phyloP scores from a whole-genome alignment of 306 rosid genomes.

The Pyrus betulifolia region DNA sequence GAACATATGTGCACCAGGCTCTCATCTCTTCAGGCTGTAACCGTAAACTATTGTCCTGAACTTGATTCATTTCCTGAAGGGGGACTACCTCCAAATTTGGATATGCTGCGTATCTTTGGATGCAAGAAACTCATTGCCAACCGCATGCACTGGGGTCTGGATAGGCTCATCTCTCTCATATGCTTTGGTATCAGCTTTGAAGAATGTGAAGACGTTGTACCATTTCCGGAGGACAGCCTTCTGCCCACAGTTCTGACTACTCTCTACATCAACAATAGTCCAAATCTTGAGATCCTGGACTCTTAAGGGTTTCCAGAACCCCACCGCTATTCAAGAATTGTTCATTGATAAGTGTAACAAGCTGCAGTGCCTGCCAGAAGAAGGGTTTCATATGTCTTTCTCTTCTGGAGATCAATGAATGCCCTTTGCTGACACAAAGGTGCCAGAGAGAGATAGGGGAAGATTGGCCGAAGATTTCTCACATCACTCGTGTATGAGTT shows the following conservation, averaged over 20 bases:
- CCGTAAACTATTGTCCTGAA: slow-evolving; percentile 6
- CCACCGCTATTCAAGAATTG: not conserved
- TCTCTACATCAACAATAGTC: not conserved
- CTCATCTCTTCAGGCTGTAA: slow-evolving; percentile 25
- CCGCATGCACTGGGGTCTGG: not conserved
- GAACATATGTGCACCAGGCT: slow-evolving; percentile 16
- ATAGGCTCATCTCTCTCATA: not conserved
- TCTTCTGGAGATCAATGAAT: not conserved
- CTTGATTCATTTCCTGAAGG: slow-evolving; percentile 6
- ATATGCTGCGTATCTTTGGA: not conserved
- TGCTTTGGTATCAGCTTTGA: not conserved
- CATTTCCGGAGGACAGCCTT: not conserved
- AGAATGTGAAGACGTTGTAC: not conserved
- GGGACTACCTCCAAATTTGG: not conserved
- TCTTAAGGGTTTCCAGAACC: not conserved
- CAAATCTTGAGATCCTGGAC: not conserved
- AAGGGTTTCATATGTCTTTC: not conserved
- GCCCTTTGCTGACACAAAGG: not conserved
- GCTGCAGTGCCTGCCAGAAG: not conserved
- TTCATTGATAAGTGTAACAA: not conserved
- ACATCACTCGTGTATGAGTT: not conserved
- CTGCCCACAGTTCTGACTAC: not conserved
- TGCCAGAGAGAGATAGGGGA: not conserved
- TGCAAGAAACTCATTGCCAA: not conserved
- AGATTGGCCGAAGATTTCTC: slow-evolving; percentile 1